phyloP scores from a whole-genome alignment of 768 basidiomycete species.

The Tylopilus felleus region DNA sequence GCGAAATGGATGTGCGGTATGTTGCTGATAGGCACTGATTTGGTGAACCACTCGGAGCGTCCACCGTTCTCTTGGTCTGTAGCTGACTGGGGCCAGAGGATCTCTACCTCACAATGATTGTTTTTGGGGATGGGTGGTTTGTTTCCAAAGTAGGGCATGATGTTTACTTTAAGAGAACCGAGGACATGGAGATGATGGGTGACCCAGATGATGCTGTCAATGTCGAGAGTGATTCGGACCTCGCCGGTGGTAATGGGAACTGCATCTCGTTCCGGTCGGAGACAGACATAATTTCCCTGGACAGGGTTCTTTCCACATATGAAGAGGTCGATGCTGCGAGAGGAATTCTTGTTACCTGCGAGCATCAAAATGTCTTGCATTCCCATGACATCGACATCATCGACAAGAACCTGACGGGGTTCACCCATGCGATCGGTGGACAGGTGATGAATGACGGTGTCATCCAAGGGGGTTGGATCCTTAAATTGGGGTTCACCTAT shows the following conservation, averaged over 20 bases:
- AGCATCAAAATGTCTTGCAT: background rate
- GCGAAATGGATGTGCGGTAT: slow-evolving; percentile 2
- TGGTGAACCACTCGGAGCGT: slow-evolving; percentile 3
- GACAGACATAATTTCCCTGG: background rate
- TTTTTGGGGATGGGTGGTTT: slow-evolving; percentile 3
- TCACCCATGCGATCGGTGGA: background rate
- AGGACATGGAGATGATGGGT: background rate
- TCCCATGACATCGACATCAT: slow-evolving; percentile 5
- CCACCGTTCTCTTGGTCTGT: background rate
- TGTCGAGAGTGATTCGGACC: slow-evolving; percentile 1
- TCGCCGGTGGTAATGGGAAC: background rate
- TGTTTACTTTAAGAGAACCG: background rate
- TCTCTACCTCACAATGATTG: slow-evolving; percentile 4
- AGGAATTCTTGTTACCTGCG: background rate
- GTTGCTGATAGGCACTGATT: background rate
- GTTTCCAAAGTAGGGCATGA: slow-evolving; percentile 1
- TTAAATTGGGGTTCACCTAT: background rate
- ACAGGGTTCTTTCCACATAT: background rate
- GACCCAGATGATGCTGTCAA: slow-evolving; percentile 6
- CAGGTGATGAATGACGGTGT: background rate
- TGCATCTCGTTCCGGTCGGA: background rate
- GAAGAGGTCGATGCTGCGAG: background rate
- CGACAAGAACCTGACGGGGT: background rate
- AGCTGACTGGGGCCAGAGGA: background rate
- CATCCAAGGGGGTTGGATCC: background rate